These are phyloP conservation scores for Populus hybrid DNA, from an alignment of 441 rosid species.

Conservation along the genomic window DNA sequence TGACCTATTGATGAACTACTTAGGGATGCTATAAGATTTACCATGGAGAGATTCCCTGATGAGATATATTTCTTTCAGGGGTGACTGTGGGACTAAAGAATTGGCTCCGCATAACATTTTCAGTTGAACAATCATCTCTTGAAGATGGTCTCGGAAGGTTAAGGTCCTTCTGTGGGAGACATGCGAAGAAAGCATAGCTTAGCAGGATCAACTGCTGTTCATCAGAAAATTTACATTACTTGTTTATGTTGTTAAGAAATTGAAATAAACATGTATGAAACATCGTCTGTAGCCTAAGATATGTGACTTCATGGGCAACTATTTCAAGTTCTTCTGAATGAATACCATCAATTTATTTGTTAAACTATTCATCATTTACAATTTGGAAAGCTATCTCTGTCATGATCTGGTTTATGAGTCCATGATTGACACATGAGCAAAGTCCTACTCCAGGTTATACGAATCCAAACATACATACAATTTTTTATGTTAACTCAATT, in stretches of 20 bases:
- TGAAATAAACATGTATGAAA: neutral
- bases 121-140: conserved; percentile 45
- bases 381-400: no score
- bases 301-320: neutral
- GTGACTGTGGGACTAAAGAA: conserved; percentile 56
- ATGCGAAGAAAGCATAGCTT: conserved; percentile 36
- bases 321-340: neutral
- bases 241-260: neutral
- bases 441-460: no score
- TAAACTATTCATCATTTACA: no score
- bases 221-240: neutral
- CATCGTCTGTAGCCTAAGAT: neutral
- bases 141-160: conserved; percentile 61
- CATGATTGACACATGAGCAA: no score
- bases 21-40: neutral
- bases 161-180: conserved; percentile 56
- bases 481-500: no score
- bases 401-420: no score
- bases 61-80: conserved; percentile 36
- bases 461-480: no score
- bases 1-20: neutral
- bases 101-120: conserved; percentile 71
- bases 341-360: no score
- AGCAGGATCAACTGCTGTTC: no score
- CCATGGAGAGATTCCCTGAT: conserved; percentile 27